Percentiles rank a stretch among this genome's conserved stretches.
Conservation (phyloP, 2,329 filamentous ascomycete genomes). For the Cordyceps javanica region DNA sequence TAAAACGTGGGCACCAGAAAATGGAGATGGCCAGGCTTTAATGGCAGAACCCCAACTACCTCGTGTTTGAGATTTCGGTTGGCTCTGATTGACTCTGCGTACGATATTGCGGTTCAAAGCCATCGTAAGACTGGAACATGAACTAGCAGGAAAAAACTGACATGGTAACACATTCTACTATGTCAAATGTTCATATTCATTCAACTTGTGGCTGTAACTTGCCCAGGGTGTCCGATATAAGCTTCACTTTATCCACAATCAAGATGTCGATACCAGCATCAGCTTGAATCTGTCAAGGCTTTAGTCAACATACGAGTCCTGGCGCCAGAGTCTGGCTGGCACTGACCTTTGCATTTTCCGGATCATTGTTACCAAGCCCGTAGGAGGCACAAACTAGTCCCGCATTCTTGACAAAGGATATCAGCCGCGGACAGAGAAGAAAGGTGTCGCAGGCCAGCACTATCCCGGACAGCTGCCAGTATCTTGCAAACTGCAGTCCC, state of each 20-base stretch:
- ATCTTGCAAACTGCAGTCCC: constrained; percentile 31
- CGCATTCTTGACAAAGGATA: constrained; percentile 26
- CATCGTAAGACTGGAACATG: not conserved
- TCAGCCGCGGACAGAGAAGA: constrained; percentile 29
- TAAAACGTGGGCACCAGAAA: not conserved
- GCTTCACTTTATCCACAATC: constrained; percentile 15
- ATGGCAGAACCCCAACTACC: too few species aligned
- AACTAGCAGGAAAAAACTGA: too few species aligned
- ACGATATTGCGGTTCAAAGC: too few species aligned
- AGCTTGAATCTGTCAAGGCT: constrained; percentile 9
- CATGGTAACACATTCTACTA: not conserved
- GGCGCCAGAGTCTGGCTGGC: not conserved
- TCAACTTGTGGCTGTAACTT: not conserved
- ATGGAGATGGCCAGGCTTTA: too few species aligned
- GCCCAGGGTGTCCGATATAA: constrained; percentile 9
- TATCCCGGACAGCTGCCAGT: constrained; percentile 31
- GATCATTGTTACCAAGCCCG: constrained; percentile 26
- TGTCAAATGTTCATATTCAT: not conserved
- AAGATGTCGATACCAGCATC: constrained; percentile 16
- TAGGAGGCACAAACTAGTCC: constrained; percentile 30
- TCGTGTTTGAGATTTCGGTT: too few species aligned
- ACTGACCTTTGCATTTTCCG: constrained; percentile 14
- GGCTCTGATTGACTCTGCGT: not conserved
- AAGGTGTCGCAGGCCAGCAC: constrained; percentile 30
- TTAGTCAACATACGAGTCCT: not conserved